These are phyloP conservation scores for Amanita subjunquillea DNA, from an alignment of 768 basidiomycete genomes.

Conservation along the genomic window DNA sequence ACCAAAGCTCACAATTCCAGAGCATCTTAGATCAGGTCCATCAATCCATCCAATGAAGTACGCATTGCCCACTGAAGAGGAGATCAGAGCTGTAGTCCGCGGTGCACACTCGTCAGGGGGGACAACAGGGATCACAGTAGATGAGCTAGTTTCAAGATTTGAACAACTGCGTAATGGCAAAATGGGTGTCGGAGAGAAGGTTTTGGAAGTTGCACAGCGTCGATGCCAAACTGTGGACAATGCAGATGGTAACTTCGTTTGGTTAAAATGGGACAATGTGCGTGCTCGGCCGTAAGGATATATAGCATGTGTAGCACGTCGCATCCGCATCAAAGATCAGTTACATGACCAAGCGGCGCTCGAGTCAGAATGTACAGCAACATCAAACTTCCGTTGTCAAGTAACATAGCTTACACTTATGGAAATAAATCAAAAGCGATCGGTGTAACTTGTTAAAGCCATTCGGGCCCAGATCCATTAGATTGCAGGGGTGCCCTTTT, in stretches of 20 bases:
- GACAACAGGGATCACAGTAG: slow-evolving; percentile 44
- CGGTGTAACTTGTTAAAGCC: background rate
- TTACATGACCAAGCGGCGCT: background rate
- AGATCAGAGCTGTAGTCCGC: slow-evolving; percentile 56
- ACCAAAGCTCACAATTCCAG: slow-evolving; percentile 34
- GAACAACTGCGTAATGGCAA: slow-evolving; percentile 36
- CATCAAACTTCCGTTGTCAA: background rate
- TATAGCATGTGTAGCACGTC: background rate
- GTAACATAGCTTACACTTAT: background rate
- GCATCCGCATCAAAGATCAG: background rate
- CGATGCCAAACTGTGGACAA: slow-evolving; percentile 53
- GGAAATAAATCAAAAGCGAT: background rate
- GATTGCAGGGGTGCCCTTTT: slow-evolving; percentile 1
- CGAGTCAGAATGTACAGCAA: background rate
- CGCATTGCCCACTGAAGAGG: slow-evolving; percentile 69
- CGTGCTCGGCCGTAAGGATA: slow-evolving; percentile 6
- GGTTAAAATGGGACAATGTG: slow-evolving; percentile 49
- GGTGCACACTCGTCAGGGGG: slow-evolving; percentile 57
- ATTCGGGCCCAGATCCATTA: background rate
- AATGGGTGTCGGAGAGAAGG: slow-evolving; percentile 63
- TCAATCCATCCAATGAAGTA: slow-evolving; percentile 25
- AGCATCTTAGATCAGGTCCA: slow-evolving; percentile 17
- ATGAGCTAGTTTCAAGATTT: slow-evolving; percentile 55
- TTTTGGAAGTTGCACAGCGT: slow-evolving; percentile 65
- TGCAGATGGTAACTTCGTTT: slow-evolving; percentile 46